phyloP scores from a whole-genome alignment of 1,284 basidiomycete genomes.

The Irpex sp. region DNA sequence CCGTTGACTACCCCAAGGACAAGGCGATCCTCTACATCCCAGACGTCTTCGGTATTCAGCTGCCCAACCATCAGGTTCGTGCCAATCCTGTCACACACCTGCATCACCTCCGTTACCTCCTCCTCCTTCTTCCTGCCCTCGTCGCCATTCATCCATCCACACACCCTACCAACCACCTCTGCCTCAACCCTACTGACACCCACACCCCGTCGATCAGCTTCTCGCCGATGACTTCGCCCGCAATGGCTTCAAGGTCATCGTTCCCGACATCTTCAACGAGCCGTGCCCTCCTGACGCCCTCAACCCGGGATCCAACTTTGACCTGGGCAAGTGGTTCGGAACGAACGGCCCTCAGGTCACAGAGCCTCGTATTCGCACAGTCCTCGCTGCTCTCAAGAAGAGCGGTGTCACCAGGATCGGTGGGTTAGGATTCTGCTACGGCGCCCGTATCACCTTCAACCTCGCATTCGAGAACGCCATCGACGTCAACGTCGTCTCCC shows the following conservation, averaged over 20 bases:
- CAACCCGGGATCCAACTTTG: constrained; percentile 27
- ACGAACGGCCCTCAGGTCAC: constrained; percentile 42
- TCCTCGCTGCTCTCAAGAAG: constrained; percentile 53
- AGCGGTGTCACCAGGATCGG: constrained; percentile 55
- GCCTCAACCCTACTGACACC: neutral
- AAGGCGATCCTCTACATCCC: constrained; percentile 49
- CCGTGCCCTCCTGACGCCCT: constrained; percentile 24
- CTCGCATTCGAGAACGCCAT: constrained; percentile 59
- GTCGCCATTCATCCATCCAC: neutral
- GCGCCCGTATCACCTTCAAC: constrained; percentile 50
- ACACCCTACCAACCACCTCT: neutral
- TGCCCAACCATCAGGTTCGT: constrained; percentile 37
- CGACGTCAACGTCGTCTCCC: constrained; percentile 50
- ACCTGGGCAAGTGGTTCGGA: constrained; percentile 46
- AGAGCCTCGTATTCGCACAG: constrained; percentile 48
- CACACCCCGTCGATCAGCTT: constrained; percentile 23
- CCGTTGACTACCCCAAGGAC: constrained; percentile 43
- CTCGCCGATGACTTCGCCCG: constrained; percentile 52
- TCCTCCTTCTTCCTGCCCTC: neutral
- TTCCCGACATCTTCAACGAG: constrained; percentile 45
- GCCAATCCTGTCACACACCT: neutral
- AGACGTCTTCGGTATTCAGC: constrained; percentile 47
- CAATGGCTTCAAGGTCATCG: constrained; percentile 45
- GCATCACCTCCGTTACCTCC: neutral
- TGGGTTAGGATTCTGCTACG: constrained; percentile 68